Percentiles rank a stretch among this genome's conserved stretches.
These are phyloP conservation scores for Pseudogymnoascus sp. DNA, from an alignment of 2,329 filamentous ascomycete genomes.

Conservation along the genomic window DNA sequence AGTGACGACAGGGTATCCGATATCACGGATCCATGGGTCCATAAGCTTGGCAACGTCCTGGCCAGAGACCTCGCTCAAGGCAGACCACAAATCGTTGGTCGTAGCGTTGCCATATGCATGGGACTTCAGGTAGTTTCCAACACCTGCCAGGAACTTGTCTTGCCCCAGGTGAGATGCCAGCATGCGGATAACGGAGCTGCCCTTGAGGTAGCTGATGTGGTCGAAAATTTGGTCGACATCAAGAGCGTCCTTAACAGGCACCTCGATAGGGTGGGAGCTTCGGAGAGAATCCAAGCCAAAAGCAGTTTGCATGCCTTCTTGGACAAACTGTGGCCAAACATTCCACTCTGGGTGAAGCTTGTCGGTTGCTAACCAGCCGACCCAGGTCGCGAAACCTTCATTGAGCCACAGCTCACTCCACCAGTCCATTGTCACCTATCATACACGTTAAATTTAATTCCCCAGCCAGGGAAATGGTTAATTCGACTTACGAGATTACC, in stretches of 20 bases:
- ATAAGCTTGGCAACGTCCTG: slow-evolving; percentile 82
- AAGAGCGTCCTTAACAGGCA: slow-evolving; percentile 84
- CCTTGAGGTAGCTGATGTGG: slow-evolving; percentile 92
- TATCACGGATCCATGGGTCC: slow-evolving; percentile 90
- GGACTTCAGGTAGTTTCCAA: slow-evolving; percentile 79
- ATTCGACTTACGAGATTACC: slow-evolving; percentile 62
- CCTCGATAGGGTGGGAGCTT: slow-evolving; percentile 91
- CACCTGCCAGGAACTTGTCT: slow-evolving; percentile 82
- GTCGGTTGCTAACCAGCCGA: slow-evolving; percentile 87
- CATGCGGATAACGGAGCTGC: slow-evolving; percentile 95
- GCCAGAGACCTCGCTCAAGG: slow-evolving; percentile 78
- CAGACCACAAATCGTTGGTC: slow-evolving; percentile 84
- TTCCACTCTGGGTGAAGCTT: slow-evolving; percentile 95
- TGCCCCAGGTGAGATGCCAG: slow-evolving; percentile 81
- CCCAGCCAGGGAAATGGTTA: background rate
- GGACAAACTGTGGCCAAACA: slow-evolving; percentile 95
- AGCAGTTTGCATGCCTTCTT: slow-evolving; percentile 86
- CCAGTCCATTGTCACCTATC: slow-evolving; percentile 73
- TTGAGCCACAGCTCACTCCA: slow-evolving; percentile 92
- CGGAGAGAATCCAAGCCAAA: slow-evolving; percentile 85
- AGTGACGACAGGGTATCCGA: slow-evolving; percentile 86
- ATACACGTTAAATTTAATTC: background rate
- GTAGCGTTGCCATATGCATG: slow-evolving; percentile 87
- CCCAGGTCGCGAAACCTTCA: slow-evolving; percentile 97
- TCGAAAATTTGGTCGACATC: slow-evolving; percentile 99